Percentiles rank a stretch among this genome's conserved stretches.
These are phyloP conservation scores for Ascochyta fabae DNA, from an alignment of 2,329 filamentous ascomycete genomes.

Conservation along the genomic window DNA sequence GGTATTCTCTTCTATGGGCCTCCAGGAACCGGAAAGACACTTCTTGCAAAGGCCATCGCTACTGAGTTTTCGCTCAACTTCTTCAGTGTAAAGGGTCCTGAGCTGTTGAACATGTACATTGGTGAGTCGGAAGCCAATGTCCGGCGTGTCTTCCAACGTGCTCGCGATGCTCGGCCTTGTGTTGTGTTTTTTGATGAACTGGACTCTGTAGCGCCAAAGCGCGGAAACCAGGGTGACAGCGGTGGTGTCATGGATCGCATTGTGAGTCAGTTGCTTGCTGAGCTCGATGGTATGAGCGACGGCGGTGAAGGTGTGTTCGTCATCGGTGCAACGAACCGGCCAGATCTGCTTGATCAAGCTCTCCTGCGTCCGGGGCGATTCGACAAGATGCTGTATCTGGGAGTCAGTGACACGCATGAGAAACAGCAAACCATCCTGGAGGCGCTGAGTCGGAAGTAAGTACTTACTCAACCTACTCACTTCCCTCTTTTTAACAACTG, in stretches of 20 bases:
- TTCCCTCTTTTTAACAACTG: slow-evolving; percentile 2
- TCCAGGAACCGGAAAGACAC: slow-evolving; percentile 87
- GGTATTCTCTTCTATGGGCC: slow-evolving; percentile 93
- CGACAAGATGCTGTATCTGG: slow-evolving; percentile 98
- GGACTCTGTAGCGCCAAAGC: slow-evolving; percentile 92
- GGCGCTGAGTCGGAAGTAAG: slow-evolving; percentile 90
- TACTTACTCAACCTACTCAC: slow-evolving; percentile 27
- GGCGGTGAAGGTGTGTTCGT: slow-evolving; percentile 89
- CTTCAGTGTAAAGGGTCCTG: slow-evolving; percentile 91
- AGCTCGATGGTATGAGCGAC: slow-evolving; percentile 96
- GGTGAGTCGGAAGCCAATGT: slow-evolving; percentile 94
- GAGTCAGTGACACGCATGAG: slow-evolving; percentile 93
- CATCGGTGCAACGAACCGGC: slow-evolving; percentile 93
- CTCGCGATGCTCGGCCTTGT: slow-evolving; percentile 83
- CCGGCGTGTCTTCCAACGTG: slow-evolving; percentile 84
- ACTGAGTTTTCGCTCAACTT: slow-evolving; percentile 95
- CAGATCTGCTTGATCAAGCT: slow-evolving; percentile 90
- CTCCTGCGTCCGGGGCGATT: slow-evolving; percentile 88
- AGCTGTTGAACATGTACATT: slow-evolving; percentile 95
- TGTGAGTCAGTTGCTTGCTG: slow-evolving; percentile 90
- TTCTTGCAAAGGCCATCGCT: slow-evolving; percentile 91
- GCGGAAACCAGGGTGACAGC: slow-evolving; percentile 95
- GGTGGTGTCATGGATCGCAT: slow-evolving; percentile 99
- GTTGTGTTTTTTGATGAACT: slow-evolving; percentile 94
- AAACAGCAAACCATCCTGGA: slow-evolving; percentile 96